Evolutionary conservation across 1,284 basidiomycete species (phyloP), one percentile per base, ranked within the genome.

Genomic region (Xanthoconium separans): DNA sequence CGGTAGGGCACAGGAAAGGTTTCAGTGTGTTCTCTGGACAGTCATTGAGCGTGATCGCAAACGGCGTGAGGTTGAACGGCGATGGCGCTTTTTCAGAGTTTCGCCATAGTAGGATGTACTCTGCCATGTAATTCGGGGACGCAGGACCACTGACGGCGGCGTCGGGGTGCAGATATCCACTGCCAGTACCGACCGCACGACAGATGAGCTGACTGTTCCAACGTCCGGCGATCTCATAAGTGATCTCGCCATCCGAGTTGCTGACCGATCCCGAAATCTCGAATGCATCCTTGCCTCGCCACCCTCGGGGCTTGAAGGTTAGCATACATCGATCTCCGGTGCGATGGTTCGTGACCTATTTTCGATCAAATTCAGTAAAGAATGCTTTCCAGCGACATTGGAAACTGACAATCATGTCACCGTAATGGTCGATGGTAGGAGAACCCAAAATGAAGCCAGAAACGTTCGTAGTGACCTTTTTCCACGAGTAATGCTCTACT

Each of bases 201-300:
- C 93, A 94, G 51, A 98, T 89, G 39, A 99, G 84, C 70, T 98
- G 96, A 50, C 87, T 91, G 70, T 93, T 94, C 96, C 96, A 99
- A 11, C 95, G 82, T 10, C 96, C 96, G 0, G 95, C 95, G 60
- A 98, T 95, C 58, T 98, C 94, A 76, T 95, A 94, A 0, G 77
- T 81, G 40, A 86, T 75, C 30, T 81, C 76, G 12, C 91, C 94
- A 0, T 75, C 64, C 2, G 80, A 71, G 65, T 93, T 87, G 56
- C 81, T 74, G 30, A 98, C 95, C 41, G 83, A 81, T 5, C 96
- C 96, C 16, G 89, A 89, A 65, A 98, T 95, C 73, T 98, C 95
- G 64, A 82, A 94, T 0, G 95, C 93, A 60, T 95, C 91, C 65
- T 85, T 90, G 30, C 93, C 93, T 56, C 94, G 78, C 95, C 96